These are phyloP conservation scores for Kluyveromyces sp. DNA, from an alignment of 1,139 yeast species.

Conservation along the genomic window DNA sequence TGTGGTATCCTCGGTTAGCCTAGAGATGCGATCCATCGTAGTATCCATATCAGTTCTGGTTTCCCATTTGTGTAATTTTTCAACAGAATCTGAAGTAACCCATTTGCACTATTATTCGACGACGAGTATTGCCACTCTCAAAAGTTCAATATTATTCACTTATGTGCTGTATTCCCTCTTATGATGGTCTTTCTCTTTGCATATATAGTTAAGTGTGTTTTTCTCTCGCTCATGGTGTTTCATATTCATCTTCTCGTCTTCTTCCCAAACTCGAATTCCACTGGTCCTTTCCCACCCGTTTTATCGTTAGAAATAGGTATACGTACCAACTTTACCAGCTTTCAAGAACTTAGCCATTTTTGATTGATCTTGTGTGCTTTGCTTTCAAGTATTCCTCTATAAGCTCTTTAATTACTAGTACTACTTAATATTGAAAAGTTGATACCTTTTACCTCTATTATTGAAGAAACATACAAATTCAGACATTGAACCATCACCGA, in stretches of 20 bases:
- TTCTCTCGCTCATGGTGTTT: background rate
- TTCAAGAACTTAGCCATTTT: slow-evolving; percentile 95
- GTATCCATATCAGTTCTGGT: no score
- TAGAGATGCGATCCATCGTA: no score
- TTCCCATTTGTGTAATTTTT: no score
- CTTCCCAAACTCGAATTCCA: background rate
- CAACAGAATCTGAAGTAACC: no score
- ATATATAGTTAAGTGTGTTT: no score
- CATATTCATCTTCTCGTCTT: background rate
- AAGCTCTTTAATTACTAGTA: background rate
- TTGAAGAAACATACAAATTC: background rate
- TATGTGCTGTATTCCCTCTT: no score
- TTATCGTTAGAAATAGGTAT: slow-evolving; percentile 13
- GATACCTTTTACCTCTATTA: slow-evolving; percentile 1
- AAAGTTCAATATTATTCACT: no score
- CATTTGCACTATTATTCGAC: no score
- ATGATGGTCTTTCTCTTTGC: no score
- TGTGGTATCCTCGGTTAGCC: no score
- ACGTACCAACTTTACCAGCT: slow-evolving; percentile 99
- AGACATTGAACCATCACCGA: background rate
- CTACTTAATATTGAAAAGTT: slow-evolving; percentile 3
- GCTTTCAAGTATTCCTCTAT: slow-evolving; percentile 1
- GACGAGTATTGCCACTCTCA: no score
- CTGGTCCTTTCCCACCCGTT: background rate
- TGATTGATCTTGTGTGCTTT: slow-evolving; percentile 8